Evolutionary conservation across 2,329 filamentous ascomycete species (phyloP), one percentile per base, ranked within the genome.

Genomic region (Colletotrichum somersetense): DNA sequence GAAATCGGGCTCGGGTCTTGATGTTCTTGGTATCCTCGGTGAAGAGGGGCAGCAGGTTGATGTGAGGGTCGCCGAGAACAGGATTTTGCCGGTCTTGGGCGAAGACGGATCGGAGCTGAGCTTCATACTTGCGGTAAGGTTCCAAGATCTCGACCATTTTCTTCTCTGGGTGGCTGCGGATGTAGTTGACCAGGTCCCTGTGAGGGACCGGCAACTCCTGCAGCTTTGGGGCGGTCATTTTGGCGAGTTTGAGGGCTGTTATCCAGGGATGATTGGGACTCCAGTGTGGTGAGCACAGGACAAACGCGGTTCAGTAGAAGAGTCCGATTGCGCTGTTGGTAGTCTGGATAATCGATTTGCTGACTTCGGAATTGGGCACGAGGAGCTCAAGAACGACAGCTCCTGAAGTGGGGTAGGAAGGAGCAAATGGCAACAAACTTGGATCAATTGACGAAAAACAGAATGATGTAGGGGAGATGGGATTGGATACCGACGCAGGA

Each of bases 21-120:
- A 94, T 85, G 56, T 86, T 79, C 3, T 84, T 76, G 64, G 91
- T 89, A 71, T 87, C 82, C 20, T 86, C 81, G 63, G 84, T 86
- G 79, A 93, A 94, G 40, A 94, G 81, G 1, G 92, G 91, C 10
- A 93, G 82, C 33, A 92, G 82, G 75, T 93, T 93, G 78, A 92
- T 81, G 70, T 87, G 80, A 8, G 85, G 85, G 74, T 92, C 86
- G 44, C 88, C 79, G 23, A 92, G 83, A 26, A 84, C 81, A 8
- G 88, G 84, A 73, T 92, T 89, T 64, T 84, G 80, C 7, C 90
- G 89, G 61, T 92, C 86, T 77, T 94, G 92, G 48, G 92, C 92
- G 76, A 91, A 94, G 23, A 92, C 77, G 74, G 91, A 86, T 56
- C 92, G 89, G 63, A 94, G 83, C 72, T 88, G 85, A 58, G 88